These are phyloP conservation scores for Malassezia vespertilionis DNA, from an alignment of 1,284 basidiomycete species.

Conservation along the genomic window DNA sequence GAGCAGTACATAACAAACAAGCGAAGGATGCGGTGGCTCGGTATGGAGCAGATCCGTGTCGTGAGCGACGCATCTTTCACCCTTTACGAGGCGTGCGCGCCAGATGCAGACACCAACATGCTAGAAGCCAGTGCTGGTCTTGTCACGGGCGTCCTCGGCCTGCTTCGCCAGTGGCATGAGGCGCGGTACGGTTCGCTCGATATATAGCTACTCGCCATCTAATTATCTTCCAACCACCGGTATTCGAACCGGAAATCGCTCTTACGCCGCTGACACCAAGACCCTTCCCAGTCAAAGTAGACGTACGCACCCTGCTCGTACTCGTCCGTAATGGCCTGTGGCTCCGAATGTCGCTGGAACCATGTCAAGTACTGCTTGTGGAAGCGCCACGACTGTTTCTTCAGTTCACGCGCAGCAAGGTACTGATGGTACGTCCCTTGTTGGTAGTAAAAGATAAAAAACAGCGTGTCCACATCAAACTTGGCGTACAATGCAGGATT, in stretches of 20 bases:
- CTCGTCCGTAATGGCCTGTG: conserved; percentile 97
- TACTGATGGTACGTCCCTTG: conserved; percentile 97
- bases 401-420: conserved; percentile 90
- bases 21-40: conserved; percentile 14
- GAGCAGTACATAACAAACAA: background rate
- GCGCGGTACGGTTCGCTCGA: conserved; percentile 10
- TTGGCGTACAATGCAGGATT: conserved; percentile 78
- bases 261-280: conserved; percentile 95
- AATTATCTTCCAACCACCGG: conserved; percentile 44
- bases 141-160: conserved; percentile 20
- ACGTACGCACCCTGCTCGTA: conserved; percentile 85
- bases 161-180: conserved; percentile 19
- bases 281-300: conserved; percentile 48
- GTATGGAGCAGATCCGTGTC: conserved; percentile 13
- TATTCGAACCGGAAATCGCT: conserved; percentile 72
- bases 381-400: conserved; percentile 97
- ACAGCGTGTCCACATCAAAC: conserved; percentile 91
- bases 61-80: conserved; percentile 23
- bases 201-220: conserved; percentile 2
- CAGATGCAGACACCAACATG: conserved; percentile 24
- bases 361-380: conserved; percentile 98
- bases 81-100: conserved; percentile 22
- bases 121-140: conserved; percentile 24
- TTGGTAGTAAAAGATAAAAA: conserved; percentile 98
- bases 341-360: conserved; percentile 98